Evolutionary conservation across 2,329 filamentous ascomycete genomes (phyloP), one percentile per base, ranked within the genome.

Genomic region (Clonostachys byssicola): DNA sequence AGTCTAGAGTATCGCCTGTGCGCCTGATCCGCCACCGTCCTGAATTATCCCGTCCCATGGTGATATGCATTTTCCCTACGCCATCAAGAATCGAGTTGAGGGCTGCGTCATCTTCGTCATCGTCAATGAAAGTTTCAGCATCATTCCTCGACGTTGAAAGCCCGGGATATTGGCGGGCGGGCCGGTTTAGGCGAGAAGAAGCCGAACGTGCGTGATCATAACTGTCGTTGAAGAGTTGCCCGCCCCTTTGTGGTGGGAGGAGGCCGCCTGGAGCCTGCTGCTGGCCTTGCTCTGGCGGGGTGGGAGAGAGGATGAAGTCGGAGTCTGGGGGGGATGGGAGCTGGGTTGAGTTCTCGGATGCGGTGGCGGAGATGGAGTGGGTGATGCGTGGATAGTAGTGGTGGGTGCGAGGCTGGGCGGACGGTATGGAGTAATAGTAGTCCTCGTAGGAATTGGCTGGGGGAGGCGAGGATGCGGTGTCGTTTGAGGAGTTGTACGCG

Each of bases 11-110:
- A 2, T 51, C 47, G 40, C 48, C 47, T 30, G 52, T 39, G 20
- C 59, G 53, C 36, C 53, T 56, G 44, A 73, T 68, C 50, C 71
- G 62, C 70, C 69, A 73, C 39, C 71, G 60, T 4, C 69, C 70
- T 12, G 59, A 62, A 13, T 64, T 57, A 42, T 73, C 66, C 52
- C 60, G 55, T 33, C 50, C 49, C 63, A 73, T 70, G 16, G 56
- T 54, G 12, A 73, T 56, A 33, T 60, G 50, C 41, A 66, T 55
- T 8, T 58, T 56, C 6, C 59, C 59, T 6, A 72, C 64, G 3
- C 64, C 68, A 4, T 68, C 60, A 6, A 72, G 43, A 1, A 72
- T 56, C 13, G 62, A 56, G 17, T 63, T 58, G 18, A 70, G 53
- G 62, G 62, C 6, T n/a, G 9, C 14, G 16, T 14, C n/a, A 18